Evolutionary conservation across 352 stramenopile genomes (phyloP).

Genomic region (Globisporangium takayamanum): DNA sequence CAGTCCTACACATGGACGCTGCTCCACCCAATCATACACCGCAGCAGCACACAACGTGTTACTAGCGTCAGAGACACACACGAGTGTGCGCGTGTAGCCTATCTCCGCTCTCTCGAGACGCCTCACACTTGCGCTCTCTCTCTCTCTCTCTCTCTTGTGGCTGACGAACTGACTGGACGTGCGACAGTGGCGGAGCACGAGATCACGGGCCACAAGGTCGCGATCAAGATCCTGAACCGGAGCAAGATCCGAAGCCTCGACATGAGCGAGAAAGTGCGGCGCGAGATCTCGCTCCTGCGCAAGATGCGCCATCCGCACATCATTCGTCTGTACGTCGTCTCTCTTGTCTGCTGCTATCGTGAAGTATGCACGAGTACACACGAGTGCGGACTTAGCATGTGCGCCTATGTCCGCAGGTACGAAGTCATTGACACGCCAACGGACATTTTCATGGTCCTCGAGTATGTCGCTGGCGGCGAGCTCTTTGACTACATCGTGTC

Average conservation of each 20-base stretch:
- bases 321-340: constrained; percentile 92
- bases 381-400: neutral
- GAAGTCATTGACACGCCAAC: constrained; percentile 99
- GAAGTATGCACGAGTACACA: neutral
- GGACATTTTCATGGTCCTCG: constrained; percentile 96
- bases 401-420: constrained; percentile 43
- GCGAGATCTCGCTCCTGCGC: constrained; percentile 99
- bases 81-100: too few relatives aligned
- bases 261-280: constrained; percentile 99
- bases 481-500: constrained; percentile 99
- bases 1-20: too few relatives aligned
- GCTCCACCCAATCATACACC: too few relatives aligned
- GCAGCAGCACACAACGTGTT: too few relatives aligned
- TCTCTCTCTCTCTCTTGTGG: neutral
- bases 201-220: constrained; percentile 97
- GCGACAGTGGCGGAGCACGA: constrained; percentile 94
- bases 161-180: neutral
- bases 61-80: too few relatives aligned
- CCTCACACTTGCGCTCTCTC: neutral
- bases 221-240: constrained; percentile 99
- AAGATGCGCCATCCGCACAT: constrained; percentile 99
- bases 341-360: neutral
- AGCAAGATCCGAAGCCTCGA: constrained; percentile 98
- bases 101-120: too few relatives aligned
- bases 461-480: constrained; percentile 92